A percentile compares a stretch with the other conserved stretches of the same genome.
phyloP scores from a whole-genome alignment of 352 stramenopile species.

The Pythium sukuiense region DNA sequence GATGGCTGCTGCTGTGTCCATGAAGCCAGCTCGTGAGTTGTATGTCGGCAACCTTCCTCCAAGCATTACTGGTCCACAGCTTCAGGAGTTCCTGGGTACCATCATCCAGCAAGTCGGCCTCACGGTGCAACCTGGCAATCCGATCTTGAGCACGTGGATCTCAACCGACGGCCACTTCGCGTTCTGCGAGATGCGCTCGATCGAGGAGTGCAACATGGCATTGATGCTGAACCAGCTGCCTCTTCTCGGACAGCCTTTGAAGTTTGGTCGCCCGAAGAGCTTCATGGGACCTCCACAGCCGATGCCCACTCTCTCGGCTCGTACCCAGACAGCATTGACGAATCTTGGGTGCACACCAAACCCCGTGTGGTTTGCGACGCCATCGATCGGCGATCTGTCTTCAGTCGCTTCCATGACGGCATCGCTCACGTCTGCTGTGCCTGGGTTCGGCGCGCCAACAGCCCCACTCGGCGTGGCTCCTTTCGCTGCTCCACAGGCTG shows the following conservation, averaged over 20 bases:
- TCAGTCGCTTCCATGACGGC: constrained; percentile 17
- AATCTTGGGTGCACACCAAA: constrained; percentile 85
- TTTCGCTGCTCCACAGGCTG: constrained; percentile 3
- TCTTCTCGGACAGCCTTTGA: constrained; percentile 77
- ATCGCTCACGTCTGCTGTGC: constrained; percentile 4
- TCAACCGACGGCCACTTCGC: constrained; percentile 86
- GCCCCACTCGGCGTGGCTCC: background rate
- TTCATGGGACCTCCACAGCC: constrained; percentile 84
- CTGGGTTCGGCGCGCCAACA: background rate
- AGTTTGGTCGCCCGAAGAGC: constrained; percentile 83
- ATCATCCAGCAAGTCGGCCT: constrained; percentile 89
- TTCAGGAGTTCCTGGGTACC: constrained; percentile 85
- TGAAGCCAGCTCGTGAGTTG: constrained; percentile 81
- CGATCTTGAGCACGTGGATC: constrained; percentile 86
- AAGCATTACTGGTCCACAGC: constrained; percentile 76
- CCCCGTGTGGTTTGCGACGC: constrained; percentile 69
- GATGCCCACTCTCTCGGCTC: constrained; percentile 61
- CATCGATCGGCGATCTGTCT: constrained; percentile 18
- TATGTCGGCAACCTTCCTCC: constrained; percentile 87
- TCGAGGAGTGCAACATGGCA: constrained; percentile 86
- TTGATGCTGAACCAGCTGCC: constrained; percentile 81
- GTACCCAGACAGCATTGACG: constrained; percentile 73
- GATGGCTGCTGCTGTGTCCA: constrained; percentile 65
- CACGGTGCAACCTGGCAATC: constrained; percentile 70
- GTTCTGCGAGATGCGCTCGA: constrained; percentile 86